Percentiles rank a stretch among this genome's conserved stretches.
These are phyloP conservation scores for Lasiosphaeria hispida DNA, from an alignment of 495 filamentous ascomycete genomes.

Conservation along the genomic window DNA sequence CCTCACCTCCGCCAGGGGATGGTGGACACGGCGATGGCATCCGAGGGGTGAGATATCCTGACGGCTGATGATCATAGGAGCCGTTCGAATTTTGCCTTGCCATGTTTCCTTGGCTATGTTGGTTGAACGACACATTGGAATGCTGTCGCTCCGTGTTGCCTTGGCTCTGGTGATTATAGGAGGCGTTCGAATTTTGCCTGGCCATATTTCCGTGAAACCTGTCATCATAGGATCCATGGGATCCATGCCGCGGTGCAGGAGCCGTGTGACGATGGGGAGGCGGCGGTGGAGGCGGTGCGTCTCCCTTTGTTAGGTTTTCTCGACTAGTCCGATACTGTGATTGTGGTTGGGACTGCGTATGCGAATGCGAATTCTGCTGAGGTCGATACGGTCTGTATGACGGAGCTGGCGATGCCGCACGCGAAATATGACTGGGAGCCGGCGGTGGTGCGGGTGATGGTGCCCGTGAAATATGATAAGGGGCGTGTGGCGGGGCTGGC, in stretches of 20 bases:
- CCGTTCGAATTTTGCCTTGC: conserved; percentile 22
- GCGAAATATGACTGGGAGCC: conserved; percentile 1
- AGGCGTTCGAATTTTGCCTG: conserved; percentile 27
- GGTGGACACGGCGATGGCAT: conserved; percentile 55
- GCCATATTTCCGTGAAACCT: conserved; percentile 24
- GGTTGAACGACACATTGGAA: too few relatives aligned
- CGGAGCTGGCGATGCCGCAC: conserved; percentile 21
- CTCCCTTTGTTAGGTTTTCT: conserved; percentile 18
- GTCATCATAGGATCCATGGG: conserved; percentile 38
- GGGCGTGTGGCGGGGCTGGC: conserved; percentile 5
- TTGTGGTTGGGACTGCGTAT: conserved; percentile 12
- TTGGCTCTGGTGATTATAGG: conserved; percentile 16
- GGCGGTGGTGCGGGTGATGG: conserved; percentile 26
- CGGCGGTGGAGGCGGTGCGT: conserved; percentile 53
- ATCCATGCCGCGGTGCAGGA: conserved; percentile 19
- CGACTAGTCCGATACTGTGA: conserved; percentile 15
- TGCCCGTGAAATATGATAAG: conserved; percentile 17
- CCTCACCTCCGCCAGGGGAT: conserved; percentile 57
- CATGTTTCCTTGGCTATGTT: neutral
- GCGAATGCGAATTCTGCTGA: neutral
- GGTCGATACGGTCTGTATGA: conserved; percentile 47
- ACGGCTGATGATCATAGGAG: conserved; percentile 33
- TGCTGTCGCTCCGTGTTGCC: conserved; percentile 9
- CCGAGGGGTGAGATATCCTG: conserved; percentile 52
- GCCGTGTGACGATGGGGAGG: conserved; percentile 50